phyloP scores from a whole-genome alignment of 352 stramenopile species.

The Pythium sp. region DNA sequence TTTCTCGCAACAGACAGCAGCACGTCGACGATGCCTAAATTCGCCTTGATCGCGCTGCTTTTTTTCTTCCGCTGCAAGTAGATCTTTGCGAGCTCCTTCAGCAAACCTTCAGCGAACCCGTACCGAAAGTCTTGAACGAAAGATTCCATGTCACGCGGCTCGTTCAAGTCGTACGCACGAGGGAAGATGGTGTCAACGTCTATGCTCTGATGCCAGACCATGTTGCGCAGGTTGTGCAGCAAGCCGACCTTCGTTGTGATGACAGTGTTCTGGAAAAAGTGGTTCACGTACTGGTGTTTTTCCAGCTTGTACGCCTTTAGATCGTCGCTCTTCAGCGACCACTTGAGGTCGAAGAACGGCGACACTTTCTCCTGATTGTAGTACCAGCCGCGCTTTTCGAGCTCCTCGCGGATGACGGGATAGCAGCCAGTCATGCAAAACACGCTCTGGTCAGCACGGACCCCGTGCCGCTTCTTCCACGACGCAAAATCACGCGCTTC shows the following conservation, averaged over 20 bases:
- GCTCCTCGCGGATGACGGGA: constrained; percentile 86
- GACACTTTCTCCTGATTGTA: constrained; percentile 82
- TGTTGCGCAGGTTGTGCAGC: constrained; percentile 74
- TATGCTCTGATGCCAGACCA: constrained; percentile 79
- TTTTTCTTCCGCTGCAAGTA: constrained; percentile 23
- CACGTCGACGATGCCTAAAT: constrained; percentile 58
- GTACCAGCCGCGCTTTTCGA: constrained; percentile 88
- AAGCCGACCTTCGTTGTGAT: constrained; percentile 92
- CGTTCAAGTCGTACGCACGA: constrained; percentile 88
- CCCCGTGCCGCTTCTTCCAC: constrained; percentile 89
- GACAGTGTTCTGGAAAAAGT: constrained; percentile 89
- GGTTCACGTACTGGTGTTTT: constrained; percentile 88
- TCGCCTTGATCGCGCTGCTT: constrained; percentile 26
- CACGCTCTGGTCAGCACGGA: constrained; percentile 76
- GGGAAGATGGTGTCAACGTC: constrained; percentile 86
- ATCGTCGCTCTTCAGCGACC: constrained; percentile 89
- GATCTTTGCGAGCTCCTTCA: constrained; percentile 61
- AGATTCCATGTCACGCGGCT: constrained; percentile 71
- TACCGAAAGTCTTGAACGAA: constrained; percentile 92
- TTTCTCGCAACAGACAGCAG: constrained; percentile 50
- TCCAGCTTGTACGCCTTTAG: constrained; percentile 76
- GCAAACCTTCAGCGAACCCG: constrained; percentile 72
- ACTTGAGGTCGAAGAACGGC: constrained; percentile 91
- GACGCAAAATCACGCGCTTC: constrained; percentile 81
- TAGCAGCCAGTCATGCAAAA: constrained; percentile 93